Base-by-base conservation (phyloP, 2,329 filamentous ascomycete genomes). In the Alternaria brassicicola region DNA sequence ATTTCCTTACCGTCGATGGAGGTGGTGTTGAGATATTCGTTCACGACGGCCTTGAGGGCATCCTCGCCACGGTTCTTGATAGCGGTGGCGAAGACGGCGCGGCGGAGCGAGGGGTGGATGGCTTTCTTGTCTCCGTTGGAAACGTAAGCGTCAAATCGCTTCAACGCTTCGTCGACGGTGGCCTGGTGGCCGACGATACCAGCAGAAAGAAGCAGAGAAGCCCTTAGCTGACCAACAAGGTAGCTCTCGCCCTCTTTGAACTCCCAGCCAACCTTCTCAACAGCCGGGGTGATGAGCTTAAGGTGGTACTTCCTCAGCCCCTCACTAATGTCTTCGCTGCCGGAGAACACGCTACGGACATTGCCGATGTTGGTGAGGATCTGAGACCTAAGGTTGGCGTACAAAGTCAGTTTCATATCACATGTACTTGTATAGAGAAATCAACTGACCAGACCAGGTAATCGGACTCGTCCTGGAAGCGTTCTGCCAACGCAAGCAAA, bases 1-100 rank as follows among this genome's bases (percentile, higher is more conserved):
- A 96, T 90, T 67, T 97, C 93, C 78, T 93, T 96, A 69, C 93
- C 93, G 70, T 98, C 95, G 35, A 97, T 88, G 7, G 93, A 92
- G 51, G 89, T 89, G 12, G 92, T 95, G 49, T 83, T 88, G 63
- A 87, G 84, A 84, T 92, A 98, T 76, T 97, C 93, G 53, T 92
- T 87, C 81, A 94, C 92, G 53, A 99, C 84, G 7, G 88, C 85
- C 26, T 90, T 84, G 65, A 87, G 89, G 52, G 92, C 91, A 15
- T 87, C 82, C 51, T 85, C 84, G 7, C 86, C 87, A 6, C 92
- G 88, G 64, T 93, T 86, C 63, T 88, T 88, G 59, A 97, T 84
- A 25, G 88, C 89, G 33, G 93, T 89, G 57, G 88, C 88, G 83
- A 93, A 98, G 59, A 97, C 86, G 1, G 92, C 87, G 26, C 85